Percentiles rank a stretch among this genome's conserved stretches.
phyloP scores from a whole-genome alignment of 2,329 filamentous ascomycete genomes.

The Hortaea sp. region DNA sequence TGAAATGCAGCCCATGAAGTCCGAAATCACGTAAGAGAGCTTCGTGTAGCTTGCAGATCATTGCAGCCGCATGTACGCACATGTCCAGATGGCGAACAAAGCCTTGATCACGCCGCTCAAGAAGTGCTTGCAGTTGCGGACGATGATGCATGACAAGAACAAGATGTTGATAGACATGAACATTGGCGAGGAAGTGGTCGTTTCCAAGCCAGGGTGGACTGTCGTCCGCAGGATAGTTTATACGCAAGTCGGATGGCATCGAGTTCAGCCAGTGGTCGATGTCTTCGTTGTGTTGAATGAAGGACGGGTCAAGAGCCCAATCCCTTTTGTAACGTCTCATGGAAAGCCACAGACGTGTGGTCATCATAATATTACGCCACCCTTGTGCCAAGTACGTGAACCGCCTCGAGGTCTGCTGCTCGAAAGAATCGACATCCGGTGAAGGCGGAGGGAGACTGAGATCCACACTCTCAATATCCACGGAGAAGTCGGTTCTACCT shows the following conservation, averaged over 20 bases:
- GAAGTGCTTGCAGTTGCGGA: conserved; percentile 65
- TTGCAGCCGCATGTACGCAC: conserved; percentile 76
- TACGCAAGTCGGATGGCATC: conserved; percentile 65
- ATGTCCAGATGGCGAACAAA: conserved; percentile 86
- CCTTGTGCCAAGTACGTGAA: conserved; percentile 73
- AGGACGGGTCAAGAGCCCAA: conserved; percentile 78
- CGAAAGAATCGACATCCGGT: conserved; percentile 60
- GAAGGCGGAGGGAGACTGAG: conserved; percentile 55
- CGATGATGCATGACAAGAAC: conserved; percentile 78
- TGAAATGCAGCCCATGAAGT: conserved; percentile 71
- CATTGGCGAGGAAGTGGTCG: conserved; percentile 78
- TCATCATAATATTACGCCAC: conserved; percentile 65
- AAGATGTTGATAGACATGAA: conserved; percentile 82
- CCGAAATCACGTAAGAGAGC: conserved; percentile 67
- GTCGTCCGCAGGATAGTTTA: conserved; percentile 68
- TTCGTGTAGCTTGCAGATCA: conserved; percentile 78
- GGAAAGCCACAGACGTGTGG: conserved; percentile 64
- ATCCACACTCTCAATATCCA: conserved; percentile 67
- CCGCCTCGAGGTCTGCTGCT: conserved; percentile 70
- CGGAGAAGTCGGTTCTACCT: conserved; percentile 65
- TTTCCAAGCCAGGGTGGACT: conserved; percentile 68
- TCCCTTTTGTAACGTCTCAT: conserved; percentile 68
- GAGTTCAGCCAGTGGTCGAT: conserved; percentile 67
- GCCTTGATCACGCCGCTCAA: conserved; percentile 65
- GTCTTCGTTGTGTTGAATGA: conserved; percentile 68